Percentiles rank a stretch among this genome's conserved stretches.
Evolutionary conservation across 2,329 filamentous ascomycete genomes (phyloP).

Genomic region (Cladosporium oxysporum): DNA sequence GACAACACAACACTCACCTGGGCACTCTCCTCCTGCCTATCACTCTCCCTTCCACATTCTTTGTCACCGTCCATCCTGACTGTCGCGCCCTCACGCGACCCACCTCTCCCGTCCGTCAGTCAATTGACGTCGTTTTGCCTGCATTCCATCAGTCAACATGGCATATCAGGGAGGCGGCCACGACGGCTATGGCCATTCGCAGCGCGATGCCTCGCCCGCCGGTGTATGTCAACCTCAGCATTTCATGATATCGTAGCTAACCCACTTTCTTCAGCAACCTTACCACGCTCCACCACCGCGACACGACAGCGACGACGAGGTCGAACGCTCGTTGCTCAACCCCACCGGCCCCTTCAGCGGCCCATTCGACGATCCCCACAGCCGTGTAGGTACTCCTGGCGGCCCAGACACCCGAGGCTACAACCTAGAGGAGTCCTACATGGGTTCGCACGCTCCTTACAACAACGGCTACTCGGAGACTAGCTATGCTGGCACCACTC

Average conservation of each 20-base stretch:
- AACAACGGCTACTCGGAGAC: constrained; percentile 41
- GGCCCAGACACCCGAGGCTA: constrained; percentile 47
- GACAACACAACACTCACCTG: background rate
- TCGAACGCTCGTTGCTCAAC: constrained; percentile 52
- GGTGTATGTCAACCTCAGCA: constrained; percentile 1
- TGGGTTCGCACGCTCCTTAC: constrained; percentile 40
- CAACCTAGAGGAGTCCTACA: constrained; percentile 53
- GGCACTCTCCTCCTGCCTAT: background rate
- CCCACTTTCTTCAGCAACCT: constrained; percentile 24
- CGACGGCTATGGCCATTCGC: constrained; percentile 12
- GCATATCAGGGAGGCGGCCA: constrained; percentile 20
- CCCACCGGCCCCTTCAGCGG: constrained; percentile 47
- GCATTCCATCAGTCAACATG: constrained; percentile 19
- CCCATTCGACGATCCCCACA: constrained; percentile 50
- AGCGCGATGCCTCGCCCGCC: constrained; percentile 12
- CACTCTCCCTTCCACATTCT: background rate
- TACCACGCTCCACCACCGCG: constrained; percentile 32
- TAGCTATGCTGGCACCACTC: constrained; percentile 43
- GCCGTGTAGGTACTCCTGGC: constrained; percentile 38
- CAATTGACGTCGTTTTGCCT: constrained; percentile 17
- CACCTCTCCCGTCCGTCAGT: background rate
- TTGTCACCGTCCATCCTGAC: background rate
- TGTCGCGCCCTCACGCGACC: background rate
- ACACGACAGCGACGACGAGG: constrained; percentile 47
- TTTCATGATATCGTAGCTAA: background rate